Percentiles rank a stretch among this genome's conserved stretches.
Evolutionary conservation across 2,329 filamentous ascomycete genomes (phyloP).

Genomic region (Cryphonectria naterciae): DNA sequence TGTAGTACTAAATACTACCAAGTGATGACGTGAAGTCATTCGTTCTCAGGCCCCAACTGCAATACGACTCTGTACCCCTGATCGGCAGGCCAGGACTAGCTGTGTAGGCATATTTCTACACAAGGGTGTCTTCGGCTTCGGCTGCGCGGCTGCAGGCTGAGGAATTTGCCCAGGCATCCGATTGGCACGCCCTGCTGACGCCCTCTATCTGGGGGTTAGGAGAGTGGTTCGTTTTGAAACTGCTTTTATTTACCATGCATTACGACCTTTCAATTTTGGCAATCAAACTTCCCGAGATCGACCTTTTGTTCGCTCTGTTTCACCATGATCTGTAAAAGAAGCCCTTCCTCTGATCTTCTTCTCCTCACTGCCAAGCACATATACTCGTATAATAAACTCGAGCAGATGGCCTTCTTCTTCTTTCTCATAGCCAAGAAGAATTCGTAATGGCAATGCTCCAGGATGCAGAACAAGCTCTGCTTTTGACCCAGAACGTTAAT

Average conservation of each 20-base stretch:
- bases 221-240: constrained; percentile 10
- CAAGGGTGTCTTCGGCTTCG: background rate
- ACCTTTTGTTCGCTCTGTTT: background rate
- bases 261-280: constrained; percentile 19
- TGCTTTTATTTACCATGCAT: constrained; percentile 5
- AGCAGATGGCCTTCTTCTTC: background rate
- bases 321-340: background rate
- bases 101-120: constrained; percentile 14
- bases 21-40: constrained; percentile 10
- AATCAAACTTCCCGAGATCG: background rate
- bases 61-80: constrained; percentile 17
- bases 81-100: constrained; percentile 24
- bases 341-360: background rate
- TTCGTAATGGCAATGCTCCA: background rate
- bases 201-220: no score
- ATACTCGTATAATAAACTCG: background rate
- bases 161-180: constrained; percentile 21
- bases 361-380: background rate
- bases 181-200: constrained; percentile 2
- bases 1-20: background rate
- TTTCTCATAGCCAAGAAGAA: background rate
- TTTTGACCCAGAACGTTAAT: constrained; percentile 9
- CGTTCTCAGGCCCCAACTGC: constrained; percentile 6
- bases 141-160: constrained; percentile 15
- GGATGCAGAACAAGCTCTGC: background rate